phyloP scores from a whole-genome alignment of 306 rosid species.

The Inga laurina region DNA sequence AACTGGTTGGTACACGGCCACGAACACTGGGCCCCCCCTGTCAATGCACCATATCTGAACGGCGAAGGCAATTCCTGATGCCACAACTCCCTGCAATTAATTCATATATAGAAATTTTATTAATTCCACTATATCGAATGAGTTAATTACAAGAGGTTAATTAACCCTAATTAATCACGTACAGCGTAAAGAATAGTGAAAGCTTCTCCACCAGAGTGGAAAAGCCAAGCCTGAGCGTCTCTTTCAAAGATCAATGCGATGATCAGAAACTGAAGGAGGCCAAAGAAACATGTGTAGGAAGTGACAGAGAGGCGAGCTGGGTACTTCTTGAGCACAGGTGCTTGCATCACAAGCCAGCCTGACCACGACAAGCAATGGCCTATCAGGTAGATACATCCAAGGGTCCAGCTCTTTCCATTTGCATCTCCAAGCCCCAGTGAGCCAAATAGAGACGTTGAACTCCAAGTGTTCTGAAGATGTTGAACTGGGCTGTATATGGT shows the following conservation, averaged over 20 bases:
- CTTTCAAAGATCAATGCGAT: conserved; percentile 74
- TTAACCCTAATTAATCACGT: neutral
- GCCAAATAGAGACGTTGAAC: conserved; percentile 21
- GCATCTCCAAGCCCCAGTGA: conserved; percentile 67
- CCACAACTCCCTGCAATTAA: conserved; percentile 87
- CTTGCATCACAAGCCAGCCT: conserved; percentile 90
- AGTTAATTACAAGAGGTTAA: neutral
- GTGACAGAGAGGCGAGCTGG: conserved; percentile 98
- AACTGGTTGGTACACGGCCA: conserved; percentile 98
- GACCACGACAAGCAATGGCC: conserved; percentile 98
- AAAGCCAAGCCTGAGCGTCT: conserved; percentile 82
- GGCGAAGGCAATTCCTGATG: conserved; percentile 97
- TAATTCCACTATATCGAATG: neutral
- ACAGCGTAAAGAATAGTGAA: conserved; percentile 90
- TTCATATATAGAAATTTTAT: neutral
- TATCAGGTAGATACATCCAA: conserved; percentile 80
- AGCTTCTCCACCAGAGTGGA: conserved; percentile 78
- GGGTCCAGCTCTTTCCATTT: conserved; percentile 83
- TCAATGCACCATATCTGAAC: conserved; percentile 99
- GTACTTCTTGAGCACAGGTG: conserved; percentile 90
- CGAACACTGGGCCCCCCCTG: conserved; percentile 99
- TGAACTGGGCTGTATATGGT: conserved; percentile 72
- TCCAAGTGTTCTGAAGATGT: conserved; percentile 29
- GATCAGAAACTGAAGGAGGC: conserved; percentile 72
- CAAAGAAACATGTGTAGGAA: conserved; percentile 90